Percentiles rank a stretch among this genome's conserved stretches.
Evolutionary conservation across 345 rosid species (phyloP).

Genomic region (Raphanus sativus): DNA sequence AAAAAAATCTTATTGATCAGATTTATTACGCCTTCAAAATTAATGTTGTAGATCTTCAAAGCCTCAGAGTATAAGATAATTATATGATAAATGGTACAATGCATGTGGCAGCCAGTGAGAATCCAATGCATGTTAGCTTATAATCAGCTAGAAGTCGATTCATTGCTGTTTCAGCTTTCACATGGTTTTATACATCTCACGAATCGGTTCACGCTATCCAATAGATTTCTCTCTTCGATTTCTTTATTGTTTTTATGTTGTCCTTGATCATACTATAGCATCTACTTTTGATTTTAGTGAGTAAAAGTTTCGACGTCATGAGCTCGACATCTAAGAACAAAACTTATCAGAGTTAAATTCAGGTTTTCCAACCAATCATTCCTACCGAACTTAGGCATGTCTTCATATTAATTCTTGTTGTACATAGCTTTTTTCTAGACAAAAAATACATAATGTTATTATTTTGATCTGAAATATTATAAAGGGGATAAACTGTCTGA

Average conservation of each 20-base stretch:
- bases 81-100: slow-evolving; percentile 15
- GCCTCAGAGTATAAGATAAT: neutral
- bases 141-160: slow-evolving; percentile 12
- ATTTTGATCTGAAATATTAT: neutral
- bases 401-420: neutral
- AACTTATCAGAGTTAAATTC: neutral
- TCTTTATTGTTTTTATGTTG: neutral
- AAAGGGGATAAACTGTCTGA: neutral
- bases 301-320: neutral
- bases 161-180: slow-evolving; percentile 32
- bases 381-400: neutral
- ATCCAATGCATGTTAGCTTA: slow-evolving; percentile 25
- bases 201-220: slow-evolving; percentile 37
- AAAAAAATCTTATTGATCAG: slow-evolving; percentile 2
- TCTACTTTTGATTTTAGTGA: neutral
- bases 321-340: neutral
- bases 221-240: slow-evolving; percentile 17
- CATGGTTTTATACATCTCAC: slow-evolving; percentile 32
- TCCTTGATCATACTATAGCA: slow-evolving; percentile 1
- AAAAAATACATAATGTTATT: neutral
- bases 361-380: neutral
- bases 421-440: no score
- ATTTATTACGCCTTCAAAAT: neutral
- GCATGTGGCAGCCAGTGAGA: slow-evolving; percentile 36
- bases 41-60: slow-evolving; percentile 6